Base-by-base conservation (phyloP, 805 yeast genomes). In the Teunomyces cretensis region DNA sequence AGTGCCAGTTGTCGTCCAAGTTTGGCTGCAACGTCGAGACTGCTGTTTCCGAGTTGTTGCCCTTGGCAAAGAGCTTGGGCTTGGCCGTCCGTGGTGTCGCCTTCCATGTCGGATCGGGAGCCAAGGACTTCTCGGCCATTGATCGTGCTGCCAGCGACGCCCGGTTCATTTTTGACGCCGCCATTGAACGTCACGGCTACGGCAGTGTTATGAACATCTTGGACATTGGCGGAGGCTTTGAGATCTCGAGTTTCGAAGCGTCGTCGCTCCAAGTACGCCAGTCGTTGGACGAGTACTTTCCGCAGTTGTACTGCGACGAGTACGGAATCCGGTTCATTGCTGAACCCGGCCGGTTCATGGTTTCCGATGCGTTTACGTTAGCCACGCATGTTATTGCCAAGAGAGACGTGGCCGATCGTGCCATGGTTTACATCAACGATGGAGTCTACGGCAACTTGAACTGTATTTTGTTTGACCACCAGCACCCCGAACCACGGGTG, bases 391-490 rank as follows among this genome's bases (percentile, higher is more conserved):
- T 92, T 26, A 88, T 89, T 64, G 96, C 96, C n/a, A 82, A 86
- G 51, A 80, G 98, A 50, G 74, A 74, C 47, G n/a, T 19, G 27
- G 27, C n/a, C 19, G 19, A 28, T 22, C 33, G 28, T 22, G 79
- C 86, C 28, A 88, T 91, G 92, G 60, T 90, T 39, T 92, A 92
- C 67, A 72, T 91, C 62, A 92, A 89, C 57, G 99, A 92, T 62
- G 99, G 99, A 33, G 90, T 91, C 30, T 92, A 92, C 64, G 97
- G 97, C 28, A 92, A 91, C 69, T 75, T 92, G 82, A 92, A 94
- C 72, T 92, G 97, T 67, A 86, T 94, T 60, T 64, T 92, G 44
- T 91, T 83, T 62, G 99, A 92, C 66, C 98, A 92, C 65, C 97
- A 89, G 67, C 72, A 70, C 38, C 96, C 96, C 22, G 61, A 65